Evolutionary conservation across 1,284 basidiomycete species (phyloP), one percentile per base, ranked within the genome.

Genomic region (Puccinia horiana): DNA sequence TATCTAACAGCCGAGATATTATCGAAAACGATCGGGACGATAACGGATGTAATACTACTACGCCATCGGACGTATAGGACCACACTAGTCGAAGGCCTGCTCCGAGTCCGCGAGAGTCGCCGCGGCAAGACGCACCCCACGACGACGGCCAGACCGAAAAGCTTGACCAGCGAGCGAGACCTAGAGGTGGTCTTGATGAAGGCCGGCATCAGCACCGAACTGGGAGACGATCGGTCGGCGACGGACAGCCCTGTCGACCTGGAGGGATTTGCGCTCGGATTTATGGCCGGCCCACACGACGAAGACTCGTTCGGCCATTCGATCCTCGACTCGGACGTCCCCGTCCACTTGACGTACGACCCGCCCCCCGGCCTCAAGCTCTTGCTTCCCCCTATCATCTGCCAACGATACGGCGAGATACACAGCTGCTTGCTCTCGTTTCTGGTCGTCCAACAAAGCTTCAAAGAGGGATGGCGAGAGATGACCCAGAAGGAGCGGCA

Each of bases 191-290:
- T 74, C 8, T 44, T 81, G 18, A 14, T 81, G 20, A 73, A 74
- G 47, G 79, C 79, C n/a, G 70, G 69, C 8, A 49, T 81, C 58
- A 63, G 69, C 16, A 81, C 70, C 29, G 79, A 81, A 20, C 32
- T 74, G 35, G 72, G 72, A 16, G 56, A 58, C 12, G 79, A 74
- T 18, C n/a, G n/a, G n/a, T n/a, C n/a, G n/a, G 47, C 47, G 5
- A 14, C 16, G 4, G 29, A 29, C 3, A 35, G 54, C 20, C 44
- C 35, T 23, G 18, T 81, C n/a, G 56, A 81, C 52, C 32, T 74
- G 1, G 44, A 47, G 0, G 79, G 79, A 2, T 81, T 81, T 32
- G n/a, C 67, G 2, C 74, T 73, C 29, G 44, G n/a, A 1, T 32
- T 80, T 42, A 29, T 73, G 5, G n/a, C 23, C 9, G 23, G 3